These are phyloP conservation scores for Botrytis porri DNA, from an alignment of 2,329 filamentous ascomycete genomes.

Conservation along the genomic window DNA sequence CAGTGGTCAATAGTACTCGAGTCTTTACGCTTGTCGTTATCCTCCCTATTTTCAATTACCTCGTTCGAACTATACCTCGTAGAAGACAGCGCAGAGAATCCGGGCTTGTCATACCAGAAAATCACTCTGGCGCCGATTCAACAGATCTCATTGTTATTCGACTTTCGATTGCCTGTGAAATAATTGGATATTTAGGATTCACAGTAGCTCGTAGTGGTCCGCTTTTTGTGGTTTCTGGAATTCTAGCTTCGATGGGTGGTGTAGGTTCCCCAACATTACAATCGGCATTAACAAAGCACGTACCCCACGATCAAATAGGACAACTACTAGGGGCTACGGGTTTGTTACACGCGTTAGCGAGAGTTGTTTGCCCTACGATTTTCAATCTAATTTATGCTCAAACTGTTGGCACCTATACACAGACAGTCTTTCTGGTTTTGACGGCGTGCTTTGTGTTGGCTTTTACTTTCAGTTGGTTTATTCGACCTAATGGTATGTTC, in stretches of 20 bases:
- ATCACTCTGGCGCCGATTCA: conserved; percentile 61
- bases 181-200: conserved; percentile 74
- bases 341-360: conserved; percentile 75
- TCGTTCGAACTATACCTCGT: conserved; percentile 55
- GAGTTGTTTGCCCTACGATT: conserved; percentile 74
- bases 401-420: conserved; percentile 75
- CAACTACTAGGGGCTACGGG: conserved; percentile 87
- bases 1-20: conserved; percentile 70
- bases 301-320: conserved; percentile 76
- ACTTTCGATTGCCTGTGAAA: conserved; percentile 70
- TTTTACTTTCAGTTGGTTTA: conserved; percentile 64
- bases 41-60: conserved; percentile 72
- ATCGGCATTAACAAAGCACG: conserved; percentile 83
- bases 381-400: conserved; percentile 84
- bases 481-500: conserved; percentile 70
- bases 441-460: conserved; percentile 63
- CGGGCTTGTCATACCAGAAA: conserved; percentile 47
- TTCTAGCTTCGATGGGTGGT: conserved; percentile 74
- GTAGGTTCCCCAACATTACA: conserved; percentile 84
- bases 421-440: conserved; percentile 79
- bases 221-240: conserved; percentile 69
- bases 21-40: conserved; percentile 72
- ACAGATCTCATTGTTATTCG: conserved; percentile 79
- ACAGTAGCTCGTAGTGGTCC: conserved; percentile 58
- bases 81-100: conserved; percentile 53